Percentiles rank a stretch among this genome's conserved stretches.
Conservation (phyloP, 495 filamentous ascomycete species). For the Xylaria acuta region DNA sequence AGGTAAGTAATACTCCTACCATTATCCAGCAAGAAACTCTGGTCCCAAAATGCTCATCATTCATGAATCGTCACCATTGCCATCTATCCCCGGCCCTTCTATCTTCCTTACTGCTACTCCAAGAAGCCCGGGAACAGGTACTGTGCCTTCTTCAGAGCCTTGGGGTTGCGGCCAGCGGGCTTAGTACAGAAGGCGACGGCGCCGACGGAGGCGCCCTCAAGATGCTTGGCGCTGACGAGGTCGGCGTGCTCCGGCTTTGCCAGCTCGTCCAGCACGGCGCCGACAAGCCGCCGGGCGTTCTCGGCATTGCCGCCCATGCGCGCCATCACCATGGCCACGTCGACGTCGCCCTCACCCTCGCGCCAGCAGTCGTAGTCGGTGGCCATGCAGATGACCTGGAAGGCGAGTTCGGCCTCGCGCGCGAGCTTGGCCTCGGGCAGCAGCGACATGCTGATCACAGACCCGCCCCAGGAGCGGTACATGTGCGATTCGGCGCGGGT, state of each 20-base stretch:
- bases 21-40: background rate
- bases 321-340: constrained; percentile 95
- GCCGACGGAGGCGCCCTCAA: constrained; percentile 65
- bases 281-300: constrained; percentile 85
- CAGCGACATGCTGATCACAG: constrained; percentile 95
- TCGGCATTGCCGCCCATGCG: constrained; percentile 91
- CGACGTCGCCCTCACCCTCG: constrained; percentile 69
- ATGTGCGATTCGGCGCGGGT: constrained; percentile 95
- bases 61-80: constrained; percentile 4
- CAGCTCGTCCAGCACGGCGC: constrained; percentile 85
- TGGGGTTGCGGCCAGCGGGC: constrained; percentile 63
- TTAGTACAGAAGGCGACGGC: constrained; percentile 78
- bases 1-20: background rate
- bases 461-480: constrained; percentile 91
- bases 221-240: constrained; percentile 80
- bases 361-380: constrained; percentile 99
- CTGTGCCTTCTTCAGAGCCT: constrained; percentile 71
- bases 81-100: background rate
- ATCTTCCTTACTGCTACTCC: constrained; percentile 35
- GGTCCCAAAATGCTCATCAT: background rate
- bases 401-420: constrained; percentile 92
- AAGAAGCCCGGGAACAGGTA: constrained; percentile 78
- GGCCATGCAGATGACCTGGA: constrained; percentile 98
- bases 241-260: constrained; percentile 74
- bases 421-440: constrained; percentile 97